Conservation (phyloP, 495 filamentous ascomycete genomes). For the Penicillium tannophilum region DNA sequence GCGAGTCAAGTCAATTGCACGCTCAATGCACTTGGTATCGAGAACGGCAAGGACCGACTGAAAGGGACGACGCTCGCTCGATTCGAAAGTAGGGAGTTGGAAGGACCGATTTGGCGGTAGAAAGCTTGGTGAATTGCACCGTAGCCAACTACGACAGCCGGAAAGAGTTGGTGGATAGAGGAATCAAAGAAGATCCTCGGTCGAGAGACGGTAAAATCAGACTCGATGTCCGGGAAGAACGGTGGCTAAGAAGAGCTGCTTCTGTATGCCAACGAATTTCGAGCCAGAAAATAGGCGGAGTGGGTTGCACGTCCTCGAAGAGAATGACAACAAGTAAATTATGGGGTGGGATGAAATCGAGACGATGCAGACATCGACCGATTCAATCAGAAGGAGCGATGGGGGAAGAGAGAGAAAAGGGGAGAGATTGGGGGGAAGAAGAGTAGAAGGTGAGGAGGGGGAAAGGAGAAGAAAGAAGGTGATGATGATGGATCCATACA, state of each 20-base stretch:
- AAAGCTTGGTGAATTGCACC: constrained; percentile 24
- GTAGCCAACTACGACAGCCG: constrained; percentile 13
- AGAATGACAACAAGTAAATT: constrained; percentile 44
- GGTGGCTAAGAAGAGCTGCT: constrained; percentile 1
- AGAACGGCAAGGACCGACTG: constrained; percentile 22
- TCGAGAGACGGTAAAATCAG: constrained; percentile 6
- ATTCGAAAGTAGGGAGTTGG: constrained; percentile 29
- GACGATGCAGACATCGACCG: constrained; percentile 32
- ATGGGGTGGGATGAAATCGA: constrained; percentile 23
- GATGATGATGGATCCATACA: constrained; percentile 35
- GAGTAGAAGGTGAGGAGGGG: constrained; percentile 19
- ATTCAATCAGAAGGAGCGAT: constrained; percentile 43
- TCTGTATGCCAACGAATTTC: constrained; percentile 3
- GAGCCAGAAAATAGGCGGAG: constrained; percentile 15
- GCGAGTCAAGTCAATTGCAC: constrained; percentile 25
- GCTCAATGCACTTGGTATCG: constrained; percentile 17
- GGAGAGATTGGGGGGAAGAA: constrained; percentile 19
- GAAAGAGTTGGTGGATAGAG: constrained; percentile 11
- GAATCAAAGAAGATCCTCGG: constrained; percentile 13
- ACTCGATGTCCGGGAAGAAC: constrained; percentile 10
- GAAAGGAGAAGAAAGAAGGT: constrained; percentile 35
- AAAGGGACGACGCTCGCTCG: constrained; percentile 37
- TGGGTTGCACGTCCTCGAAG: constrained; percentile 34
- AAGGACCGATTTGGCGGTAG: constrained; percentile 44
- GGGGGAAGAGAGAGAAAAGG: constrained; percentile 28